phyloP scores from a whole-genome alignment of 1,284 basidiomycete genomes.

The Mycosarcoma mackinlayi region DNA sequence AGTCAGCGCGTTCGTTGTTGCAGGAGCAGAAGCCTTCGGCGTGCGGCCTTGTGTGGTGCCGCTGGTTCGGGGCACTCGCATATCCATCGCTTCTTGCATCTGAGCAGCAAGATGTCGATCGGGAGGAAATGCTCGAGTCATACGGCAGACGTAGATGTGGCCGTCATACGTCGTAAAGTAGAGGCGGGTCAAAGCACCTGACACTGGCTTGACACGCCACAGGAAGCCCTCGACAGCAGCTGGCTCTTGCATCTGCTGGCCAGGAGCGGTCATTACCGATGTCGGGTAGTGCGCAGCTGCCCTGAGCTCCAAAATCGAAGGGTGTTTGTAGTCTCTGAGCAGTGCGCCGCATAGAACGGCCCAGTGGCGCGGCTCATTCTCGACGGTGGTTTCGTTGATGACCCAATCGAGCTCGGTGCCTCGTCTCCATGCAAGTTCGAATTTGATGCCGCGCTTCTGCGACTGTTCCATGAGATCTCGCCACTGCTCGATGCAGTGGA shows the following conservation, averaged over 20 bases:
- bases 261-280: conserved; percentile 73
- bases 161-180: conserved; percentile 82
- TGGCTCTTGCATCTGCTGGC: conserved; percentile 76
- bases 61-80: conserved; percentile 39
- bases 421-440: conserved; percentile 81
- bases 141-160: conserved; percentile 75
- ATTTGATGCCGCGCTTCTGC: conserved; percentile 73
- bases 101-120: conserved; percentile 73
- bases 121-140: conserved; percentile 76
- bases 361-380: conserved; percentile 77
- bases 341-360: conserved; percentile 79
- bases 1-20: conserved; percentile 21
- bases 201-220: conserved; percentile 75
- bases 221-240: conserved; percentile 82
- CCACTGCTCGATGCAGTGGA: conserved; percentile 75
- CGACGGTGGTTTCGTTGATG: conserved; percentile 76
- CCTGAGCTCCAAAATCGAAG: conserved; percentile 78
- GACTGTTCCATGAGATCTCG: conserved; percentile 74
- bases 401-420: conserved; percentile 83
- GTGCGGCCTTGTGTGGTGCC: conserved; percentile 16
- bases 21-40: conserved; percentile 7
- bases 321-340: conserved; percentile 71
- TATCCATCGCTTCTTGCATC: conserved; percentile 36
- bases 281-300: conserved; percentile 76
- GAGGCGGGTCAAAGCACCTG: conserved; percentile 74